phyloP scores from a whole-genome alignment of 768 basidiomycete genomes.

The Leucosporidium scottii region DNA sequence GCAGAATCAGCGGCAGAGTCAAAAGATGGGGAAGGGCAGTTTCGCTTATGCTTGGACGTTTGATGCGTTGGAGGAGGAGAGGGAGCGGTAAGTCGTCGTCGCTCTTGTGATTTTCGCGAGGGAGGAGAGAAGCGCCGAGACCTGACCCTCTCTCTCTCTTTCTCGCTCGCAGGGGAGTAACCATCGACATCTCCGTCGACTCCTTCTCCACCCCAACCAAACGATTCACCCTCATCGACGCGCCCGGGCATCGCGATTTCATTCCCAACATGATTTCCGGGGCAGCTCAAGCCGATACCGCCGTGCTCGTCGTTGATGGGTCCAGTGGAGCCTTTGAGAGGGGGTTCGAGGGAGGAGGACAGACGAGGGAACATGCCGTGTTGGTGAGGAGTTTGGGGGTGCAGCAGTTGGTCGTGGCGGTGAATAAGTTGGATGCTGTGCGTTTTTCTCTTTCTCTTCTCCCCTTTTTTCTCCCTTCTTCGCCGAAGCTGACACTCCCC shows the following conservation, averaged over 20 bases:
- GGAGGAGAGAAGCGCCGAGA: too few species aligned
- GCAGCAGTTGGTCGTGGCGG: conserved; percentile 77
- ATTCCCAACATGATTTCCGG: conserved; percentile 99
- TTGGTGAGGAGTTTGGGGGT: conserved; percentile 89
- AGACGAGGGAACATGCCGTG: conserved; percentile 88
- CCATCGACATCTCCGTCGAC: conserved; percentile 86
- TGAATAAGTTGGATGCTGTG: conserved; percentile 93
- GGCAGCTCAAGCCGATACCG: conserved; percentile 92
- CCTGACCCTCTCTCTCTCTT: not conserved
- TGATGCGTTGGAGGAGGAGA: conserved; percentile 85
- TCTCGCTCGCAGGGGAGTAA: conserved; percentile 65
- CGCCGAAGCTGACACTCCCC: not conserved
- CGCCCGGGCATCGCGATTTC: conserved; percentile 94
- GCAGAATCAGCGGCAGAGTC: conserved; percentile 82
- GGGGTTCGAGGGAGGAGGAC: conserved; percentile 87
- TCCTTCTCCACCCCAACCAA: conserved; percentile 60
- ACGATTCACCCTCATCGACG: conserved; percentile 87
- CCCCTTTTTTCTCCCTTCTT: not conserved
- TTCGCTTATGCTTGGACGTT: conserved; percentile 99
- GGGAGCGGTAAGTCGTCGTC: conserved; percentile 91
- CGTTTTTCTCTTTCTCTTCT: not conserved
- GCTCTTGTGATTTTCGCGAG: too few species aligned
- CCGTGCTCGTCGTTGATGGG: conserved; percentile 86
- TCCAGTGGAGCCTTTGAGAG: conserved; percentile 88
- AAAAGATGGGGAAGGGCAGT: conserved; percentile 82